Evolutionary conservation across 78 protist species (phyloP).

Genomic region (Dictyostelium brefeldianum): DNA sequence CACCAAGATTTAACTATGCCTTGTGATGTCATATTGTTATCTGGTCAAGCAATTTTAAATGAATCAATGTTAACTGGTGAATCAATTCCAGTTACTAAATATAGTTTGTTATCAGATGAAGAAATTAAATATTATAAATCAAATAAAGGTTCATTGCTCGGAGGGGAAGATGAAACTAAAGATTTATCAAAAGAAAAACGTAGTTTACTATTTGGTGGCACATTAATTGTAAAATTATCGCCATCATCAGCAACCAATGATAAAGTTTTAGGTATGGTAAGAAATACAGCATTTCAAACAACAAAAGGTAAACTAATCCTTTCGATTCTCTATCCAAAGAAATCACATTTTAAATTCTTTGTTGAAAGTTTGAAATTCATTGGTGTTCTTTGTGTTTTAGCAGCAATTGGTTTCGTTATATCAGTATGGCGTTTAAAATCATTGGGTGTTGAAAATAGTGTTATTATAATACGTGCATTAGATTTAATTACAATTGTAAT

Average conservation of each 20-base stretch:
- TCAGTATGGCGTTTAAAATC: conserved; percentile 8
- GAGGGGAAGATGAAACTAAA: too few species aligned
- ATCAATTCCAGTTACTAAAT: conserved; percentile 87
- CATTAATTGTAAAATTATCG: neutral
- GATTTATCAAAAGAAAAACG: conserved; percentile 1
- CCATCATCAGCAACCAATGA: neutral
- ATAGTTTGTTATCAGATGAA: conserved; percentile 4
- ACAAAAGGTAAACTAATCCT: conserved; percentile 87
- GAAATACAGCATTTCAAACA: conserved; percentile 84
- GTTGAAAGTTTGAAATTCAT: conserved; percentile 86
- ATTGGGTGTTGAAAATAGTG: neutral
- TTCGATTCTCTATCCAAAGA: conserved; percentile 87
- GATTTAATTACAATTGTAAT: conserved; percentile 94
- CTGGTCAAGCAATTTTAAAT: conserved; percentile 93
- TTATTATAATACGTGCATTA: conserved; percentile 52
- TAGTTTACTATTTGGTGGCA: conserved; percentile 33
- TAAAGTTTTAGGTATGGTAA: conserved; percentile 20
- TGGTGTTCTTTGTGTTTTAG: conserved; percentile 56
- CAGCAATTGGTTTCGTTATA: conserved; percentile 51
- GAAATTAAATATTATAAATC: neutral
- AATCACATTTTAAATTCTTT: conserved; percentile 83
- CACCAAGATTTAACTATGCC: conserved; percentile 72
- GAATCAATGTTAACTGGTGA: conserved; percentile 99
- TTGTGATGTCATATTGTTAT: conserved; percentile 91
- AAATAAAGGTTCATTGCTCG: too few species aligned